These are phyloP conservation scores for Starmerella khaoyaiensis DNA, from an alignment of 805 yeast species.

Conservation along the genomic window DNA sequence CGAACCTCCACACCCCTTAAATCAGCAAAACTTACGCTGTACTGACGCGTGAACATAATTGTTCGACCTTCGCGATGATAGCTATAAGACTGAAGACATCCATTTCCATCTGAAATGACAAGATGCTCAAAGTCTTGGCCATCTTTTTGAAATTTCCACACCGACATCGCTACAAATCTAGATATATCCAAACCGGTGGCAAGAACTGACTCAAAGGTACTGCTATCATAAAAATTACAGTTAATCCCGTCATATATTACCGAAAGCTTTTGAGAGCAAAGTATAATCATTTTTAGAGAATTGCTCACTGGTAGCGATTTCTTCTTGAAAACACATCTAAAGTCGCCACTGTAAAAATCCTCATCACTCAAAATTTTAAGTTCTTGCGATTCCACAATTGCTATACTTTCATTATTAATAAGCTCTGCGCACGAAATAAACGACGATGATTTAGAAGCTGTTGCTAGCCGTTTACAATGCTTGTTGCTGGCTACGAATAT, in stretches of 20 bases:
- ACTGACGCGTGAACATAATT: not conserved
- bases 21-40: not conserved
- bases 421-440: not conserved
- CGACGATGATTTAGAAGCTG: no score
- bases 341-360: not conserved
- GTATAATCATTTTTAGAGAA: conserved; percentile 1
- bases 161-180: not conserved
- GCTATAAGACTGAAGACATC: conserved; percentile 9
- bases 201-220: not conserved
- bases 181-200: not conserved
- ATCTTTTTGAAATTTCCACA: conserved; percentile 7
- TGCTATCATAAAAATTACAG: conserved; percentile 2
- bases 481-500: no score
- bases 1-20: no score
- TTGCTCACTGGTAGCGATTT: not conserved
- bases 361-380: not conserved
- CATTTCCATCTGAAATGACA: conserved; percentile 5
- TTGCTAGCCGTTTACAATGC: no score
- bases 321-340: not conserved
- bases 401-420: not conserved
- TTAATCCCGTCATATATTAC: conserved; percentile 2
- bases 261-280: conserved; percentile 3
- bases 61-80: conserved; percentile 2
- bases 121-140: conserved; percentile 11
- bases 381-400: not conserved